Conservation (phyloP, 176 grass and related monocot species). For the Sorghum bicolor region Sorghum_bicolor_NCBIv3 NC_012879.2:5303501-5304000, state of each 20-base stretch:
- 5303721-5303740: constrained; percentile 68
- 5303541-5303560: constrained; percentile 84
- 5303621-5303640: constrained; percentile 65
- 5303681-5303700: constrained; percentile 72
- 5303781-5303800: constrained; percentile 2
- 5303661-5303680: constrained; percentile 70
- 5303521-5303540: constrained; percentile 74
- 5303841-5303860: constrained; percentile 8
- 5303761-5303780: neutral
- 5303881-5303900: neutral
- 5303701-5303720: constrained; percentile 77
- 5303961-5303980: neutral
- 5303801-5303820: constrained; percentile 9
- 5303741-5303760: neutral
- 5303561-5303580: constrained; percentile 74
- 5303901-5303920: neutral
- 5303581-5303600: constrained; percentile 73
- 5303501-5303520: constrained; percentile 72
- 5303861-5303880: neutral
- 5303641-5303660: constrained; percentile 51
- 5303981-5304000: neutral
- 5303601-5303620: constrained; percentile 50
- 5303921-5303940: neutral
- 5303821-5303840: neutral
- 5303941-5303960: neutral